phyloP scores from a whole-genome alignment of 345 rosid species.

The Xanthoceras sorbifolium region DNA sequence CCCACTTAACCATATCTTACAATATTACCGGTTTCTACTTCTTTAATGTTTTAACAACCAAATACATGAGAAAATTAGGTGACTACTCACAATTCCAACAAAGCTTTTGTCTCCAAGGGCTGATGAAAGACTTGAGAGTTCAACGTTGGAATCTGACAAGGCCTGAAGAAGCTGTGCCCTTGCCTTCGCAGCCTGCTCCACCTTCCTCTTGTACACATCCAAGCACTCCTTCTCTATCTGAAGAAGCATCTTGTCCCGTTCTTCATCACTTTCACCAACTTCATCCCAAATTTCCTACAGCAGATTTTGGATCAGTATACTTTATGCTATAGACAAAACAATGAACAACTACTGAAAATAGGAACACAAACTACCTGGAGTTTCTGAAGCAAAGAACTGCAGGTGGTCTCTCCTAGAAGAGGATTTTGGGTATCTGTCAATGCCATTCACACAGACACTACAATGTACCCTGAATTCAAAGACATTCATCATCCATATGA shows the following conservation, averaged over 20 bases:
- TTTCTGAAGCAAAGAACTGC: constrained; percentile 80
- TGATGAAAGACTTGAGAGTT: constrained; percentile 71
- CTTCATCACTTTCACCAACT: constrained; percentile 94
- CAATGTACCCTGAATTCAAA: constrained; percentile 30
- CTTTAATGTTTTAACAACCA: not conserved
- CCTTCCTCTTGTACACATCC: constrained; percentile 93
- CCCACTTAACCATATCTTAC: constrained; percentile 1
- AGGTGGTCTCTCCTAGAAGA: constrained; percentile 79
- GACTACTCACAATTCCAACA: constrained; percentile 61
- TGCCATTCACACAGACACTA: constrained; percentile 56
- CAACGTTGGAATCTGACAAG: constrained; percentile 80
- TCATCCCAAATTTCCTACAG: constrained; percentile 97
- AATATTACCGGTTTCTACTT: constrained; percentile 3
- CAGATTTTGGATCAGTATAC: constrained; percentile 12
- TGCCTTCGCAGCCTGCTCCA: constrained; percentile 81
- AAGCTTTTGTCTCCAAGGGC: constrained; percentile 83
- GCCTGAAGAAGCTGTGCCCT: constrained; percentile 87
- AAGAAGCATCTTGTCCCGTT: constrained; percentile 91
- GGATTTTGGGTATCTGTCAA: constrained; percentile 69
- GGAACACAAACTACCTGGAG: constrained; percentile 58
- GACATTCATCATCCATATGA: not conserved
- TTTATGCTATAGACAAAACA: constrained; percentile 1
- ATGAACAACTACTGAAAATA: not conserved
- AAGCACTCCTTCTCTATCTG: constrained; percentile 92
- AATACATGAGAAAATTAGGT: constrained; percentile 6